phyloP scores from a whole-genome alignment of 1,139 yeast genomes.

The Zygosaccharomyces sapae region DNA sequence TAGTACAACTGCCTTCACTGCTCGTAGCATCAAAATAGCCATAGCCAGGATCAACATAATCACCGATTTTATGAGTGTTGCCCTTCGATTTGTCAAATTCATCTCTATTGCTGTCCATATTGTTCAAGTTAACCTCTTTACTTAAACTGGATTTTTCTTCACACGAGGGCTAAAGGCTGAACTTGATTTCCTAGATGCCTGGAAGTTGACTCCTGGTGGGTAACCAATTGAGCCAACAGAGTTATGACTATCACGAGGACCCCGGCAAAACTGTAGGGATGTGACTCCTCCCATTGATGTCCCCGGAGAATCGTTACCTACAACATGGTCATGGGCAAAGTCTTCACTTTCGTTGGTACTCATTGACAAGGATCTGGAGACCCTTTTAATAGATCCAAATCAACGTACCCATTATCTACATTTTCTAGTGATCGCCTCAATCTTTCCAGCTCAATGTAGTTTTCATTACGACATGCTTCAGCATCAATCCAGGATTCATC shows the following conservation, averaged over 20 bases:
- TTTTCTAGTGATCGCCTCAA: conserved; percentile 37
- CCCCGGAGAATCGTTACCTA: conserved; percentile 10
- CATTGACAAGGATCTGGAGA: conserved; percentile 34
- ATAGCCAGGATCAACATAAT: background rate
- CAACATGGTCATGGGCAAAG: conserved; percentile 14
- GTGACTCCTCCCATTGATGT: conserved; percentile 7
- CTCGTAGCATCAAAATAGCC: conserved; percentile 2
- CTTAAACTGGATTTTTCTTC: conserved; percentile 30
- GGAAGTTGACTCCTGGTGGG: conserved; percentile 14
- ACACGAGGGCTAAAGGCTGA: conserved; percentile 12
- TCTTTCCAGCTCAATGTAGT: conserved; percentile 23
- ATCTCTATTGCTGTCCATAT: conserved; percentile 5
- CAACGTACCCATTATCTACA: conserved; percentile 61
- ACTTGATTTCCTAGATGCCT: conserved; percentile 11
- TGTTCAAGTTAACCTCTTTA: conserved; percentile 22
- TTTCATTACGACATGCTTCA: conserved; percentile 34
- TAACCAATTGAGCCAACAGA: conserved; percentile 23
- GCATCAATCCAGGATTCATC: conserved; percentile 37
- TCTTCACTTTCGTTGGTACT: conserved; percentile 23
- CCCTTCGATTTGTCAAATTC: background rate
- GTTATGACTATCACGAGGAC: conserved; percentile 28
- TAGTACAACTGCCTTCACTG: conserved; percentile 11
- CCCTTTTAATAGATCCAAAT: conserved; percentile 51
- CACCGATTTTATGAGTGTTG: background rate
- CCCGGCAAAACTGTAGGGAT: conserved; percentile 27